Conservation (phyloP, 768 basidiomycete species). For the Pulveroboletus frians region DNA sequence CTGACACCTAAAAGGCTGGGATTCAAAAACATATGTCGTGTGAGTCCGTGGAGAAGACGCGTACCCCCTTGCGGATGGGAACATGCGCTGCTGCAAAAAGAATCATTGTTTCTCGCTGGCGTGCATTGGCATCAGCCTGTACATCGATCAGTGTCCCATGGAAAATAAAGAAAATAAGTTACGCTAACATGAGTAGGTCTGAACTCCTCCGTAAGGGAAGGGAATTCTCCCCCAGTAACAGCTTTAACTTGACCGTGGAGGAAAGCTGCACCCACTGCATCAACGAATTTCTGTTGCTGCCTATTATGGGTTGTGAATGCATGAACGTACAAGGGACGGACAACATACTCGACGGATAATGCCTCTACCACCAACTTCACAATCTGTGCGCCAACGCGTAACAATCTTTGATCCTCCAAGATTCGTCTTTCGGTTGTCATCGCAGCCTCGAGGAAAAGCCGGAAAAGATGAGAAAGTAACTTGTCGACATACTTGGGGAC, state of each 20-base stretch:
- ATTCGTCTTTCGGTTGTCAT: conserved; percentile 24
- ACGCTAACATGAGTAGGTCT: conserved; percentile 48
- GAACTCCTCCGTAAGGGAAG: conserved; percentile 34
- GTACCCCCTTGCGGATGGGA: conserved; percentile 62
- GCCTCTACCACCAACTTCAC: conserved; percentile 64
- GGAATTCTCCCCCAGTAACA: conserved; percentile 52
- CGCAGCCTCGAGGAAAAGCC: conserved; percentile 49
- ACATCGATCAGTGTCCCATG: background rate
- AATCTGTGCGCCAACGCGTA: conserved; percentile 52
- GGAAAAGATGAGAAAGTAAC: conserved; percentile 67
- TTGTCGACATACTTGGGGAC: conserved; percentile 75
- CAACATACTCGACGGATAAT: conserved; percentile 58
- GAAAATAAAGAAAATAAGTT: background rate
- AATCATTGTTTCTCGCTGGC: conserved; percentile 59
- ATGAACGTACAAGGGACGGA: background rate
- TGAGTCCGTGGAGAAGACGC: conserved; percentile 7
- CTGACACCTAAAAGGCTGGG: conserved; percentile 37
- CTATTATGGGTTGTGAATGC: conserved; percentile 26
- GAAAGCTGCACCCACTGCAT: conserved; percentile 37
- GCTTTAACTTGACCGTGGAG: conserved; percentile 40
- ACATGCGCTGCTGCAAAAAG: conserved; percentile 66
- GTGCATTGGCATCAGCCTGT: conserved; percentile 16
- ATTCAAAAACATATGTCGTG: background rate
- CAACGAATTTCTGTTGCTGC: conserved; percentile 57
- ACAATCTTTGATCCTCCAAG: conserved; percentile 33